Percentiles rank a stretch among this genome's conserved stretches.
Evolutionary conservation across 2,329 filamentous ascomycete genomes (phyloP).

Genomic region (Exophiala phaeomuriformis): DNA sequence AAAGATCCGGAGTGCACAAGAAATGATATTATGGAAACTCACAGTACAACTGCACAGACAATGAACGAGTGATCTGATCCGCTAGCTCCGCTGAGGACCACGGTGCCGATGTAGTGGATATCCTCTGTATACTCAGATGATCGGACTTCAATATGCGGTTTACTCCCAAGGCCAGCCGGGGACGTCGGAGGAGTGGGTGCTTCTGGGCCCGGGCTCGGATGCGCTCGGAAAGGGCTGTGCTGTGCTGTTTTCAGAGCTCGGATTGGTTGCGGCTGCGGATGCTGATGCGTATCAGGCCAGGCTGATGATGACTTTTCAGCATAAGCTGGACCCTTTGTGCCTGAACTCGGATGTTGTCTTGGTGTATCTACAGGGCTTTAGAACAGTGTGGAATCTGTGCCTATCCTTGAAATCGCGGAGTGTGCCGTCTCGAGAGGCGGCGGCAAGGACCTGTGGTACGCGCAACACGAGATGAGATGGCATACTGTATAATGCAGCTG

Average conservation of each 20-base stretch:
- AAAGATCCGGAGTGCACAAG: background rate
- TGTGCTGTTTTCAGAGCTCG: background rate
- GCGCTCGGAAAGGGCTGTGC: constrained; percentile 15
- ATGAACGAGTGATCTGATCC: background rate
- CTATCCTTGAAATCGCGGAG: no score
- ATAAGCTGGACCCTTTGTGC: no score
- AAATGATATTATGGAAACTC: constrained; percentile 3
- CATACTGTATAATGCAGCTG: no score
- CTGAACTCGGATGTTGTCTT: no score
- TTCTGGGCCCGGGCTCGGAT: constrained; percentile 16
- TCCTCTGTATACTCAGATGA: background rate
- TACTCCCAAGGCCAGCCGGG: constrained; percentile 2
- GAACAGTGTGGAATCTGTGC: no score
- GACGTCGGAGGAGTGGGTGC: constrained; percentile 12
- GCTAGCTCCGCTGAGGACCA: background rate
- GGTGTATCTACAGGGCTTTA: no score
- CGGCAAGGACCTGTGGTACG: no score
- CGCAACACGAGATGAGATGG: no score
- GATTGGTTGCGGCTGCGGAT: background rate
- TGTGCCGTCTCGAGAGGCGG: no score
- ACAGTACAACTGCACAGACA: background rate
- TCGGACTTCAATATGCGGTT: background rate
- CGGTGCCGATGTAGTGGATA: background rate
- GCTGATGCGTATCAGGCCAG: constrained; percentile 14
- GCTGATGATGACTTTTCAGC: no score